These are phyloP conservation scores for Myriosclerotinia curreyana DNA, from an alignment of 2,329 filamentous ascomycete genomes.

Conservation along the genomic window DNA sequence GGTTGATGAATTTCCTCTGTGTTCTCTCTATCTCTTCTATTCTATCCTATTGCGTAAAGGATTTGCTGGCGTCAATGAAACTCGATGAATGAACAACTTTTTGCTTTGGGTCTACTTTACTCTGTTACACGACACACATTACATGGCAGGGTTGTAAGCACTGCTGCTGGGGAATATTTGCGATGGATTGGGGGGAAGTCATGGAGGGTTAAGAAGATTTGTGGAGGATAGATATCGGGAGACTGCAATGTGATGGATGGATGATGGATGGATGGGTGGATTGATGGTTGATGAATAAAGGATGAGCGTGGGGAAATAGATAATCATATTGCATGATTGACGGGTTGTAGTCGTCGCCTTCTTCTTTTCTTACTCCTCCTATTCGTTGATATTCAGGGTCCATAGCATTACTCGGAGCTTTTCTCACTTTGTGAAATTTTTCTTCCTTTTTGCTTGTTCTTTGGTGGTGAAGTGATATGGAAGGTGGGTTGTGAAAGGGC, in stretches of 20 bases:
- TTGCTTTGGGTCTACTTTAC: slow-evolving; percentile 26
- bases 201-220: slow-evolving; percentile 3
- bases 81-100: slow-evolving; percentile 23
- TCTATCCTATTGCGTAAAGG: slow-evolving; percentile 28
- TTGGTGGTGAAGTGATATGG: neutral
- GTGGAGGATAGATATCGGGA: slow-evolving; percentile 21
- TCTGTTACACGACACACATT: slow-evolving; percentile 25
- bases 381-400: slow-evolving; percentile 22
- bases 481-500: neutral
- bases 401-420: slow-evolving; percentile 24
- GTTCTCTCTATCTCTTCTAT: slow-evolving; percentile 23
- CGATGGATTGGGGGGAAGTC: slow-evolving; percentile 7
- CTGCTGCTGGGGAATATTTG: slow-evolving; percentile 15
- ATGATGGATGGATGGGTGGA: slow-evolving; percentile 13
- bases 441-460: neutral
- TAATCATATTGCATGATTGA: slow-evolving; percentile 16
- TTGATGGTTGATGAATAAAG: slow-evolving; percentile 19
- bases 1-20: slow-evolving; percentile 29
- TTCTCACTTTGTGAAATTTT: slow-evolving; percentile 9
- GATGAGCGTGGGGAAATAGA: slow-evolving; percentile 14
- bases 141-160: slow-evolving; percentile 1
- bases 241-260: slow-evolving; percentile 19
- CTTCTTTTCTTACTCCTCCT: slow-evolving; percentile 18
- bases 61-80: slow-evolving; percentile 36
- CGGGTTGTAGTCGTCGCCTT: slow-evolving; percentile 13